Conservation (phyloP, 1,284 basidiomycete species). For the Neonothopanus nambi region DNA sequence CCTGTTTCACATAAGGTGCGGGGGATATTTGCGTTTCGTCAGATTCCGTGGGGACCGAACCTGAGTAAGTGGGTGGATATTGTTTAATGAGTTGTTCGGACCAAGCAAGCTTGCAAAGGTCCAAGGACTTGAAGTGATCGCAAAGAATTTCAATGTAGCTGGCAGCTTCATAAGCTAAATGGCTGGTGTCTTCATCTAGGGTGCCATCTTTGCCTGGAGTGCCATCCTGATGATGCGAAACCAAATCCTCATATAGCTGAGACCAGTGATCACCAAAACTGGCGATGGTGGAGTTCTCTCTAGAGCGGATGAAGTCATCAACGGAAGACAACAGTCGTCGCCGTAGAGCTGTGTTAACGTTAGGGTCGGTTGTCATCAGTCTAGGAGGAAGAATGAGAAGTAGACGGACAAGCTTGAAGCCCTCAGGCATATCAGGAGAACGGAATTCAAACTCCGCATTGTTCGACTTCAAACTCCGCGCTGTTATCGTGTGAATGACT, state of each 20-base stretch:
- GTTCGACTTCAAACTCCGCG: not conserved
- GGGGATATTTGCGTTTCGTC: slow-evolving; percentile 3
- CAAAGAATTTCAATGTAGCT: slow-evolving; percentile 11
- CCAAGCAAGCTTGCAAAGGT: not conserved
- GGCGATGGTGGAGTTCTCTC: not conserved
- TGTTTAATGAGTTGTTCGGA: no score
- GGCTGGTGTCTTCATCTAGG: not conserved
- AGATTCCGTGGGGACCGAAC: not conserved
- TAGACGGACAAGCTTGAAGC: no score
- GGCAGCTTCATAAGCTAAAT: slow-evolving; percentile 10
- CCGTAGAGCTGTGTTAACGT: no score
- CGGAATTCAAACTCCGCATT: slow-evolving; percentile 11
- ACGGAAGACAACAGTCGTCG: not conserved
- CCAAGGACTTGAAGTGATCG: slow-evolving; percentile 5
- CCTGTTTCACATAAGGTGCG: slow-evolving; percentile 33
- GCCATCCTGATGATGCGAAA: not conserved
- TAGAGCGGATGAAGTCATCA: not conserved
- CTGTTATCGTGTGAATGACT: not conserved
- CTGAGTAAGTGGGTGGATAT: no score
- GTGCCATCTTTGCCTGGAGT: no score
- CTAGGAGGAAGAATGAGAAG: no score
- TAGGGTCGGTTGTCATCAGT: no score
- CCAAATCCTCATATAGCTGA: not conserved
- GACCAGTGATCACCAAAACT: not conserved
- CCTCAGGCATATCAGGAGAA: no score